Conservation (phyloP, 2,329 filamentous ascomycete genomes). For the Claviceps monticola region DNA sequence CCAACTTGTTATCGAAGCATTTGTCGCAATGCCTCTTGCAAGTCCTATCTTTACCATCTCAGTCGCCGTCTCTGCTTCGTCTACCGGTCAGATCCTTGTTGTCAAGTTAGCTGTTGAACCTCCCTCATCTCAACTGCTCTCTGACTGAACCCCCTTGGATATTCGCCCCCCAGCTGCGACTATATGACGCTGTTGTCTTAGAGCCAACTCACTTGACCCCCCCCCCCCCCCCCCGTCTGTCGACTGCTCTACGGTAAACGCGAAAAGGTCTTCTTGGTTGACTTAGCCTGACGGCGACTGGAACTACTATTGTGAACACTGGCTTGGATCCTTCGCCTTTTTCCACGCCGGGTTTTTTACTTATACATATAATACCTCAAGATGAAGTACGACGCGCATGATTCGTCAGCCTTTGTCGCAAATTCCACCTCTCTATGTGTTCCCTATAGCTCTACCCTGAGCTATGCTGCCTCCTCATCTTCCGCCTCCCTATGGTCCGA, state of each 20-base stretch:
- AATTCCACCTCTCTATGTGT: constrained; percentile 28
- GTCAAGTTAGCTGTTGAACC: constrained; percentile 30
- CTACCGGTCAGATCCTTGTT: constrained; percentile 44
- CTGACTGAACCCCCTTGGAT: constrained; percentile 23
- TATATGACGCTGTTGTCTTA: constrained; percentile 22
- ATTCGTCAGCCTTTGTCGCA: constrained; percentile 38
- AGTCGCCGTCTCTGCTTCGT: constrained; percentile 51
- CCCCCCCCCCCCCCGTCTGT: constrained; percentile 10
- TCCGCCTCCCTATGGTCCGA: constrained; percentile 68
- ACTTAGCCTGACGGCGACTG: constrained; percentile 42
- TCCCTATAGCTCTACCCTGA: constrained; percentile 57
- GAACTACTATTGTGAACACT: constrained; percentile 20
- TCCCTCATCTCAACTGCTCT: constrained; percentile 27
- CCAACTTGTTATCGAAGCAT: constrained; percentile 17
- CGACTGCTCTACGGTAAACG: constrained; percentile 17
- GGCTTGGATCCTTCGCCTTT: constrained; percentile 14
- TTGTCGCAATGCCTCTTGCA: constrained; percentile 45
- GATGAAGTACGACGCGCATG: constrained; percentile 42
- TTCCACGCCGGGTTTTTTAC: constrained; percentile 15
- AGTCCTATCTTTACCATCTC: constrained; percentile 32
- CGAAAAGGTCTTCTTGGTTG: constrained; percentile 31
- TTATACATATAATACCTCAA: constrained; percentile 27
- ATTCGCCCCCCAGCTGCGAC: constrained; percentile 21
- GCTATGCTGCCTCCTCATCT: constrained; percentile 63
- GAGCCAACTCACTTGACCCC: constrained; percentile 23